Percentiles rank a stretch among this genome's conserved stretches.
Evolutionary conservation across 2,329 filamentous ascomycete species (phyloP).

Genomic region (Niveomyces coronatus): DNA sequence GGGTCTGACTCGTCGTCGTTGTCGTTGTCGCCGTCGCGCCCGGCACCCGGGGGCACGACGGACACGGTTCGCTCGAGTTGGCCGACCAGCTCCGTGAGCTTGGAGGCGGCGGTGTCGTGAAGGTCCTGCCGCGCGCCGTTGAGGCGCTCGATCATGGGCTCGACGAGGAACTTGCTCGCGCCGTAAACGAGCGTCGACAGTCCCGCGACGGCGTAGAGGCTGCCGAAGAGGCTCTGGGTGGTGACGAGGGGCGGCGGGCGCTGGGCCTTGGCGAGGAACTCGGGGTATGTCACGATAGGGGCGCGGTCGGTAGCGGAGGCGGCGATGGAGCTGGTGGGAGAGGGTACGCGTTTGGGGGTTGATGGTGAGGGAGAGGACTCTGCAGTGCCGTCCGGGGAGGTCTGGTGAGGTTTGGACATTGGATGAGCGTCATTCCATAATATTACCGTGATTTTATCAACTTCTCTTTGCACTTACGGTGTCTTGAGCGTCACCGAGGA

Average conservation of each 20-base stretch:
- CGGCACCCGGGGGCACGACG: conserved; percentile 45
- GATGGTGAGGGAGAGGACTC: too few species aligned
- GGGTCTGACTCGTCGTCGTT: conserved; percentile 51
- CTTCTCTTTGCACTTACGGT: too few species aligned
- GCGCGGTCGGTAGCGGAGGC: conserved; percentile 31
- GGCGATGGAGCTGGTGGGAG: conserved; percentile 14
- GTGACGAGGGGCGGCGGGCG: conserved; percentile 53
- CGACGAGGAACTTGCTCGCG: conserved; percentile 56
- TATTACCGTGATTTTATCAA: too few species aligned
- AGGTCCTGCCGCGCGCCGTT: conserved; percentile 42
- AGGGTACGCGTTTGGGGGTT: too few species aligned
- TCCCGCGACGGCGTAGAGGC: conserved; percentile 46
- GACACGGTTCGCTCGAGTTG: conserved; percentile 50
- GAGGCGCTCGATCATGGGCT: conserved; percentile 47
- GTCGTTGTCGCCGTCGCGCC: conserved; percentile 5
- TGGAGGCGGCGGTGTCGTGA: conserved; percentile 35
- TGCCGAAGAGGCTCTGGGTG: conserved; percentile 45
- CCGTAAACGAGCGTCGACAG: conserved; percentile 59
- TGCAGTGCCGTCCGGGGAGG: too few species aligned
- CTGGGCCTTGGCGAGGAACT: conserved; percentile 50
- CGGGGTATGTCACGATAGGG: conserved; percentile 60
- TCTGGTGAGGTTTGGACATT: too few species aligned
- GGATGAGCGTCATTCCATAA: too few species aligned
- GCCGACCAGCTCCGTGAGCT: conserved; percentile 35
- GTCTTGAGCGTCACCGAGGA: conserved; percentile 36